Percentiles rank a stretch among this genome's conserved stretches.
Conservation (phyloP, 2,329 filamentous ascomycete species). For the Emericellopsis atlantica region DNA sequence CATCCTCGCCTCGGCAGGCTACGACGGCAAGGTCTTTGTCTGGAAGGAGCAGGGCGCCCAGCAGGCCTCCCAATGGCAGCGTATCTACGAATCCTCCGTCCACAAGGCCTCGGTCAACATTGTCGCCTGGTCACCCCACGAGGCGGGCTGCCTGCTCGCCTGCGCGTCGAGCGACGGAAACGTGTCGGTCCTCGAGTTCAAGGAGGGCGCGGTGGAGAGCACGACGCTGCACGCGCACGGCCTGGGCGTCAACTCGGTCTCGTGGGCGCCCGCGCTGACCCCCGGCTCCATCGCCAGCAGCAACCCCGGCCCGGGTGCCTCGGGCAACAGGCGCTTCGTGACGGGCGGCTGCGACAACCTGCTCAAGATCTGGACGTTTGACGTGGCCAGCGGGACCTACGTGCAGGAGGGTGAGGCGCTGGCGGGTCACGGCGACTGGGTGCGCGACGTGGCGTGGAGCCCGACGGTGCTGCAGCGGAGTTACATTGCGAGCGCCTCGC, state of each 20-base stretch:
- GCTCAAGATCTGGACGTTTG: slow-evolving; percentile 87
- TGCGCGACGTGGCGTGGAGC: slow-evolving; percentile 93
- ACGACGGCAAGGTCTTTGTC: slow-evolving; percentile 97
- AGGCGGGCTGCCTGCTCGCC: slow-evolving; percentile 86
- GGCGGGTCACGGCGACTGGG: slow-evolving; percentile 85
- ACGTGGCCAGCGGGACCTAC: slow-evolving; percentile 46
- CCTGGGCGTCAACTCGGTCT: slow-evolving; percentile 88
- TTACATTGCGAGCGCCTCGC: slow-evolving; percentile 90
- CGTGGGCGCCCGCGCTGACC: slow-evolving; percentile 78
- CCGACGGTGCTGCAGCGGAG: slow-evolving; percentile 90
- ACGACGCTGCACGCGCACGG: slow-evolving; percentile 85
- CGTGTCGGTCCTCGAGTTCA: slow-evolving; percentile 91
- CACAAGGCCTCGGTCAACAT: slow-evolving; percentile 97
- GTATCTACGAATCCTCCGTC: slow-evolving; percentile 83
- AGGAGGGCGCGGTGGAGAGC: slow-evolving; percentile 87
- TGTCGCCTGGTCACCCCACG: slow-evolving; percentile 94
- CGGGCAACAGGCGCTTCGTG: slow-evolving; percentile 69
- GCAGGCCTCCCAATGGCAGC: slow-evolving; percentile 55
- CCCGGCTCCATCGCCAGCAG: slow-evolving; percentile 78
- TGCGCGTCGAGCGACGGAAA: slow-evolving; percentile 90
- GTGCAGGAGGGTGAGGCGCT: slow-evolving; percentile 53
- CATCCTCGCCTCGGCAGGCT: slow-evolving; percentile 88
- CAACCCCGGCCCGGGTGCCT: slow-evolving; percentile 41
- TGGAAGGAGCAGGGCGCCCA: slow-evolving; percentile 70
- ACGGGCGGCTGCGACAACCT: slow-evolving; percentile 91